phyloP scores from a whole-genome alignment of 148 eudicot species.

The Polygonum aviculare region DNA sequence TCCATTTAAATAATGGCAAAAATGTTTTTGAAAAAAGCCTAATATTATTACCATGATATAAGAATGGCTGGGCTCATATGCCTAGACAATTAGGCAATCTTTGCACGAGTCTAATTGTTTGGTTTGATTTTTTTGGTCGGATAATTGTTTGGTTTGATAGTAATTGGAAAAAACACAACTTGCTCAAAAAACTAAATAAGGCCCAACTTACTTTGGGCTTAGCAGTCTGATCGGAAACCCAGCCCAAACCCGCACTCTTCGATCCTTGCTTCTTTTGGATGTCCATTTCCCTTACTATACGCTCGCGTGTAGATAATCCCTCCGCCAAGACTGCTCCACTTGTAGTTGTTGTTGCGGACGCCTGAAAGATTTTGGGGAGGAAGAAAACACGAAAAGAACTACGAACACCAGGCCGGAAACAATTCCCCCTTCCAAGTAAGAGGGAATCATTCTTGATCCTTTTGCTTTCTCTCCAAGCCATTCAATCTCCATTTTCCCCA shows the following conservation, averaged over 20 bases:
- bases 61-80: too few species aligned
- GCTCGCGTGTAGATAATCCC: not conserved
- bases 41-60: too few species aligned
- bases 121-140: too few species aligned
- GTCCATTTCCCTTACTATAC: not conserved
- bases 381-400: not conserved
- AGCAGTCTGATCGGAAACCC: not conserved
- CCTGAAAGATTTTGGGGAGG: not conserved
- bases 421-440: not conserved
- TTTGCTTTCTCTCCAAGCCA: not conserved
- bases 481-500: not conserved
- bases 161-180: too few species aligned
- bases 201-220: not conserved
- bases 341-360: not conserved
- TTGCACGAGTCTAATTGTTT: too few species aligned
- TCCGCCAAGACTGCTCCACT: not conserved
- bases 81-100: too few species aligned
- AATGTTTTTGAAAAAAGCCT: too few species aligned
- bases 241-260: not conserved
- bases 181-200: not conserved
- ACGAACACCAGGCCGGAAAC: not conserved
- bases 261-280: not conserved
- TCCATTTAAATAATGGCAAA: too few species aligned
- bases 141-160: too few species aligned
- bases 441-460: not conserved